Evolutionary conservation across 1,139 yeast species (phyloP), one percentile per base, ranked within the genome.

Genomic region (Pichia terricola): DNA sequence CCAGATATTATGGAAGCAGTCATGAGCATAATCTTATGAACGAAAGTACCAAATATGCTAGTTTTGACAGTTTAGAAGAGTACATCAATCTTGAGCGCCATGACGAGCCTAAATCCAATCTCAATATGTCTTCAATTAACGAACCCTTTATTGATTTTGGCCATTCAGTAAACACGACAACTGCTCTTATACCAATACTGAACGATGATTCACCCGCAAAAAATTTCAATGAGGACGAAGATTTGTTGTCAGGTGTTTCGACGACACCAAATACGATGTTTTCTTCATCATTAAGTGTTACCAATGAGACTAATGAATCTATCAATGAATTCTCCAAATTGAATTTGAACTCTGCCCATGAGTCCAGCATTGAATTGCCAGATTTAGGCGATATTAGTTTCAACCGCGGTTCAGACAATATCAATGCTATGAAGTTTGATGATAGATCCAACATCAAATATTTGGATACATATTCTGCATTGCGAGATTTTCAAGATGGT

Each of bases 191-290:
- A 35, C 34, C 37, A 25, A 35, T 25, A 6, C 9, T 30, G 5
- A 9, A 25, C 3, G 28, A 22, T 32, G 46, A 41, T 30, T 47
- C 48, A 22, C 43, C 41, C 32, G 50, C 48, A 38, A 48, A 51
- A 22, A 54, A 50, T 39, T 41, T 48, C 11, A 48, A 50, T 22
- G 45, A 43, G 28, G 50, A 50, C 39, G 48, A 51, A 22, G 55
- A 50, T 38, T 41, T 49, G 31, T 33, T 51, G 4, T 47, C 56
- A 5, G 48, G 53, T 10, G 48, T 55, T 34, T 48, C 57, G 41
- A 45, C 52, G 10, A 56, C 61, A 4, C 60, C 61, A 35, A 51
- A 55, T 35, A 56, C 60, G 5, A 49, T 58, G 50, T 47, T 56
- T 11, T 52, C 57, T 16, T 45, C 53, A 32, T 46, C 52, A n/a